Base-by-base conservation (phyloP, 495 filamentous ascomycete genomes). In the Aspergillus leporis region DNA sequence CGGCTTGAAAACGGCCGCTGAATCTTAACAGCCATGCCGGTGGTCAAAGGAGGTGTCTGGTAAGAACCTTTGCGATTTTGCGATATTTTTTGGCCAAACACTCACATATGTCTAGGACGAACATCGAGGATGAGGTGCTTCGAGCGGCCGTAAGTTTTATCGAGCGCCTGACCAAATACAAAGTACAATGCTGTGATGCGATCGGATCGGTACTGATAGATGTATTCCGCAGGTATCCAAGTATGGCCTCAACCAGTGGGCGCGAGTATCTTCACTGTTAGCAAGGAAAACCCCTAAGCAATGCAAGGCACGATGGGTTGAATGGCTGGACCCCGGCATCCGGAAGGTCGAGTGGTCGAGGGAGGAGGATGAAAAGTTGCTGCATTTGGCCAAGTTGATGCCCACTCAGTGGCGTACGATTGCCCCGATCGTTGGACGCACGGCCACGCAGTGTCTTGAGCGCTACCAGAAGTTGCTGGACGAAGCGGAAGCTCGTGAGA, bases 391-490 rank as follows among this genome's bases (percentile, higher is more conserved):
- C 45, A 98, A 98, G 81, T 79, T 98, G 81, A 97, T 98, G 90
- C 94, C 94, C 31, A 97, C 94, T 32, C 94, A 98, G 81, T 98
- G 94, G 94, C 88, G 95, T 65, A 98, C 94, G 36, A 96, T 98
- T 72, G 94, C 94, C 51, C 92, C 93, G 58, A 93, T 97, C 60
- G 94, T 98, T 58, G 94, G 95, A 56, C 84, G 94, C 51, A 98
- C 94, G 31, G 95, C 94, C 18, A 97, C 93, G 56, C 93, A 97
- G 74, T 98, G 95, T 71, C 78, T 98, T 61, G 94, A 98, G 74
- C 85, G 95, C 34, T 98, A 98, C 68, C 93, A 98, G 73, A 96
- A 93, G 70, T 84, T 98, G 40, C 80, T 98, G 50, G 94, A 98
- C 66, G 94, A 98, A 67, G 93, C 94, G 16, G 95, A 98, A 65